phyloP scores from a whole-genome alignment of 257 asterid genomes.

The Lycium barbarum region DNA sequence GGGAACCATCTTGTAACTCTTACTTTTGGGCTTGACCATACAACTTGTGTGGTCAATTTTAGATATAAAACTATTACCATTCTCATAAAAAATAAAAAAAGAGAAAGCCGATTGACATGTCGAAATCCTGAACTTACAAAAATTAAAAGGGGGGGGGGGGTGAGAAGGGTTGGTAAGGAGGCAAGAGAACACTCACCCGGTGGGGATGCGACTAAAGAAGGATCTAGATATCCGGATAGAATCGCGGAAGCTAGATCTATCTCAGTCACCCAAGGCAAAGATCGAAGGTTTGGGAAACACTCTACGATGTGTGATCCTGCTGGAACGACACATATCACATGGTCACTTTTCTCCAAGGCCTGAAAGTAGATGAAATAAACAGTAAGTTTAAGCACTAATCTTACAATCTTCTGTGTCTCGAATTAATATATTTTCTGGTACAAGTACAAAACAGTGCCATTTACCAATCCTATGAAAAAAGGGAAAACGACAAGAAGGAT shows the following conservation, averaged over 20 bases:
- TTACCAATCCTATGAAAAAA: background rate
- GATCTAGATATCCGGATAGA: conserved; percentile 76
- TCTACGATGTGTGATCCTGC: conserved; percentile 46
- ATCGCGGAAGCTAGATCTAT: conserved; percentile 71
- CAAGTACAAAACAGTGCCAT: background rate
- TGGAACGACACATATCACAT: conserved; percentile 65
- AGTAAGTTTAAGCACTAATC: background rate
- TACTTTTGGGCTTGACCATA: too few relatives aligned
- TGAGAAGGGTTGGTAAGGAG: too few relatives aligned
- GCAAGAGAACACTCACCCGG: conserved; percentile 59
- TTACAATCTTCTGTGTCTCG: background rate
- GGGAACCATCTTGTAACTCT: too few relatives aligned
- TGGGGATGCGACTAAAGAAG: conserved; percentile 62
- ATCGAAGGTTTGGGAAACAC: conserved; percentile 45
- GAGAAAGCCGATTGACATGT: too few relatives aligned
- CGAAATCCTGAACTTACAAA: too few relatives aligned
- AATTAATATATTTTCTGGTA: background rate
- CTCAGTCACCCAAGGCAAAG: conserved; percentile 71
- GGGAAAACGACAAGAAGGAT: conserved; percentile 15
- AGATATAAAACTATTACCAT: too few relatives aligned
- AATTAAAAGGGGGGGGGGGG: too few relatives aligned
- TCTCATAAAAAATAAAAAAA: too few relatives aligned
- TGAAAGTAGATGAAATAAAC: conserved; percentile 33
- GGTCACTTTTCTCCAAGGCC: conserved; percentile 55
- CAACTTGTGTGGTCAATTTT: too few relatives aligned